Conservation (phyloP, 1,284 basidiomycete species). For the Pseudozyma pruni region DNA sequence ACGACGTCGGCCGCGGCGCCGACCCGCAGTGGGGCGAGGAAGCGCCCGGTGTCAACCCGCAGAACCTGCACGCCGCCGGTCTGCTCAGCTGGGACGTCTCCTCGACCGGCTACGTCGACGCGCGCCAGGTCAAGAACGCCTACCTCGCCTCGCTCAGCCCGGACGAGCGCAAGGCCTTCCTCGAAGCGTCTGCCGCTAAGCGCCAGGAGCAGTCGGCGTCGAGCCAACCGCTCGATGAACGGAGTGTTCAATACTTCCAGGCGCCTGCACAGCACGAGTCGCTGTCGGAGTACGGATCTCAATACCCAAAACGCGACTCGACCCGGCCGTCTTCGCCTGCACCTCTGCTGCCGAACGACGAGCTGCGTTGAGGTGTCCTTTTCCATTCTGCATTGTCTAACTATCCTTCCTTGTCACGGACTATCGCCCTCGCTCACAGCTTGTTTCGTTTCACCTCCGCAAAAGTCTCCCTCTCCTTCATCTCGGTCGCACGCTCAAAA, state of each 20-base stretch:
- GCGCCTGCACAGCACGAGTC: constrained; percentile 13
- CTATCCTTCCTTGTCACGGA: too few species aligned
- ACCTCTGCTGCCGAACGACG: constrained; percentile 29
- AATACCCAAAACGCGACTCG: constrained; percentile 20
- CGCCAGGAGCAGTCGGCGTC: constrained; percentile 14
- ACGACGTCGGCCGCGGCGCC: constrained; percentile 34
- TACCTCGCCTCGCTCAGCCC: constrained; percentile 41
- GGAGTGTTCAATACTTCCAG: constrained; percentile 17
- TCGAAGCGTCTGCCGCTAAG: constrained; percentile 18
- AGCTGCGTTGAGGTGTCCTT: constrained; percentile 16
- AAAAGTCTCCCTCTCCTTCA: too few species aligned
- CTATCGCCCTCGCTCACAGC: too few species aligned
- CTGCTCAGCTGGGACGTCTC: constrained; percentile 45
- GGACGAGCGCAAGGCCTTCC: constrained; percentile 42
- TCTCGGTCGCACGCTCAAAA: too few species aligned
- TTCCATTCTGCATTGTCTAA: too few species aligned
- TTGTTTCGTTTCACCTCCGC: too few species aligned
- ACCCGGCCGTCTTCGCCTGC: constrained; percentile 23
- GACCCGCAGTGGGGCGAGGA: constrained; percentile 44
- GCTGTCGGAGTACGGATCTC: constrained; percentile 21
- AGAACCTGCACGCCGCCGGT: constrained; percentile 27
- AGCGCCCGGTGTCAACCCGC: constrained; percentile 11
- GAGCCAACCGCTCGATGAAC: constrained; percentile 23
- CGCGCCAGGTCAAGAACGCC: constrained; percentile 50
- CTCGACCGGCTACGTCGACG: constrained; percentile 50